Base-by-base conservation (phyloP, 768 basidiomycete genomes). In the Rhizopogon rudus region DNA sequence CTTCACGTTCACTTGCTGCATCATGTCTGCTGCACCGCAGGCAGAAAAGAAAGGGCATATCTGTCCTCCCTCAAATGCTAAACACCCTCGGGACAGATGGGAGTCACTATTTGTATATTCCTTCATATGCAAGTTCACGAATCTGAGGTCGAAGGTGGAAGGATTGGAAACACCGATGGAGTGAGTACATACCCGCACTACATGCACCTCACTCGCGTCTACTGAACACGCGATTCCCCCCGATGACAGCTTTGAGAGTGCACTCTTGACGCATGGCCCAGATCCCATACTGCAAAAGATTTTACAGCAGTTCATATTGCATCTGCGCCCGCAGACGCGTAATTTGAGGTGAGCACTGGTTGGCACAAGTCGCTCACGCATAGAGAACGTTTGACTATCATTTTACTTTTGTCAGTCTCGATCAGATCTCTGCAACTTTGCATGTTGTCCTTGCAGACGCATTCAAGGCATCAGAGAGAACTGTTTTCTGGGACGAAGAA, bases 291-390 rank as follows among this genome's bases (percentile, higher is more conserved):
- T 93, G 60, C 86, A 83, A 43, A 80, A 82, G 65, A 75, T 93
- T 62, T 82, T 93, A 20, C 77, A 77, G 56, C 81, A 84, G 57
- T 93, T 93, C 68, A 80, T 93, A 62, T 76, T 86, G 63, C 92
- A 91, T 71, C 81, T 93, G 62, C 83, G 84, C 66, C 90, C 91
- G 17, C 87, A 87, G 71, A 87, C 90, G 84, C 88, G 90, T 86
- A 91, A 91, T 78, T 78, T 91, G 72, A 88, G 87, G 90, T 89
- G 73, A 73, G 83, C 68, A 71, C 72, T 69, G 69, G 67, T 70
- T 71, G 56, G 46, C 54, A 60, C 63, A 60, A 56, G 54, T 61
- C 66, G 28, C 42, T 60, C 58, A 57, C 60, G 59, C 51, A 61
- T 65, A 61, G 6, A 22, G 58, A 65, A 64, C 49, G 60, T 67